phyloP scores from a whole-genome alignment of 2,329 filamentous ascomycete species.

The Chrysosporium keratinophilum region DNA sequence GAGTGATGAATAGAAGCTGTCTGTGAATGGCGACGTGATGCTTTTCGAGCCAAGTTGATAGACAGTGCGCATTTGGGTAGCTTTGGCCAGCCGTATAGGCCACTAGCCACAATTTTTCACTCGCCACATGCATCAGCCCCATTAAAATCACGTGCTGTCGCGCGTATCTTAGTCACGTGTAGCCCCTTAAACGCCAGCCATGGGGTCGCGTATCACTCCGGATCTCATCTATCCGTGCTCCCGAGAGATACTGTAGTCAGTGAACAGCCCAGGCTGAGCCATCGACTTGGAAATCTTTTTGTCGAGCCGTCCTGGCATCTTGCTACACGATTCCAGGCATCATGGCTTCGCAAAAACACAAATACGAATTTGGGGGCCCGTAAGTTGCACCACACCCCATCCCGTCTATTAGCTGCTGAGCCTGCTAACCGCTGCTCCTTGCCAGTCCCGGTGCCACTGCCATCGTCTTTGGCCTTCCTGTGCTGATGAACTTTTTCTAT shows the following conservation, averaged over 20 bases:
- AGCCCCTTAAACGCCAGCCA: too few relatives aligned
- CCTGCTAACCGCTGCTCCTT: constrained; percentile 4
- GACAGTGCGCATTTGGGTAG: not conserved
- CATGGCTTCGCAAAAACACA: not conserved
- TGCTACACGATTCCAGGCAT: not conserved
- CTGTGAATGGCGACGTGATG: not conserved
- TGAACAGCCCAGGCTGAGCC: too few relatives aligned
- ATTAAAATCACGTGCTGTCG: too few relatives aligned
- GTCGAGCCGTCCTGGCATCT: not conserved
- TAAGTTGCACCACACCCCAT: not conserved
- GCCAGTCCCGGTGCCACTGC: constrained; percentile 12
- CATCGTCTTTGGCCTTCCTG: constrained; percentile 70
- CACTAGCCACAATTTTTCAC: too few relatives aligned
- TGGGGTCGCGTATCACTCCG: too few relatives aligned
- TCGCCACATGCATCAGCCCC: too few relatives aligned
- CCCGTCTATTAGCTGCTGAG: not conserved
- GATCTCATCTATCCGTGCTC: too few relatives aligned
- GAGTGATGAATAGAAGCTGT: not conserved
- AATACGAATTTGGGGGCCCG: constrained; percentile 10
- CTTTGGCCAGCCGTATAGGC: too few relatives aligned
- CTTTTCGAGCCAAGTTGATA: not conserved
- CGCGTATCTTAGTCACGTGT: too few relatives aligned
- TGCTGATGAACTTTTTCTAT: constrained; percentile 66
- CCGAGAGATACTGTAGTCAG: too few relatives aligned
- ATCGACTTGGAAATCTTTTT: too few relatives aligned